Conservation (phyloP, 352 stramenopile species). For the Globisporangium heterothallicum region DNA sequence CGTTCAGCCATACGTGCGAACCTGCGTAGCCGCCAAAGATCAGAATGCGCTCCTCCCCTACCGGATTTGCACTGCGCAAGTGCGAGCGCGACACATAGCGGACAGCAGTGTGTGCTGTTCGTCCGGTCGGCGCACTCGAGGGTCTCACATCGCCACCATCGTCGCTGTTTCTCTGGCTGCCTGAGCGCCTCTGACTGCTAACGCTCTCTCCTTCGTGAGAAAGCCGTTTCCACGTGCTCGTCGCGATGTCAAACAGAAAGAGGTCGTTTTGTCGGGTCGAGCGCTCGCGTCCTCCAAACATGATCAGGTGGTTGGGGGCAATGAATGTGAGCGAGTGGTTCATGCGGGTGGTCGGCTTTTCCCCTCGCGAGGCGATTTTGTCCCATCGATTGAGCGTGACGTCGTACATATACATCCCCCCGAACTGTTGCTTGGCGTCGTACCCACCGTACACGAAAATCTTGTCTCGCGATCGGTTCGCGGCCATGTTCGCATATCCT, state of each 20-base stretch:
- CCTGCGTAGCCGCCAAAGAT: slow-evolving; percentile 70
- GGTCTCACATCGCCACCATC: slow-evolving; percentile 1
- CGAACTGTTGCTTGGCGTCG: slow-evolving; percentile 50
- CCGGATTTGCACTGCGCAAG: neutral
- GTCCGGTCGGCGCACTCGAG: slow-evolving; percentile 16
- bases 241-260: slow-evolving; percentile 40
- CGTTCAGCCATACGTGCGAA: slow-evolving; percentile 51
- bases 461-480: slow-evolving; percentile 34
- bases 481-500: slow-evolving; percentile 46
- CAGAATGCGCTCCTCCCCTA: slow-evolving; percentile 31
- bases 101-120: slow-evolving; percentile 46
- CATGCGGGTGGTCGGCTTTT: slow-evolving; percentile 44
- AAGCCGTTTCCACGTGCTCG: slow-evolving; percentile 26
- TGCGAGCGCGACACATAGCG: slow-evolving; percentile 12
- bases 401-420: slow-evolving; percentile 55
- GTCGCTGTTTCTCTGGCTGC: too few relatives aligned
- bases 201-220: slow-evolving; percentile 6
- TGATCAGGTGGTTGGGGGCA: slow-evolving; percentile 36
- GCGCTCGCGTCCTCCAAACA: slow-evolving; percentile 54
- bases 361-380: slow-evolving; percentile 24
- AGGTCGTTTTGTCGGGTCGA: slow-evolving; percentile 48
- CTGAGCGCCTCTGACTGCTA: slow-evolving; percentile 1
- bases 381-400: slow-evolving; percentile 46
- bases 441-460: slow-evolving; percentile 66
- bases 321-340: slow-evolving; percentile 60